Percentiles rank a stretch among this genome's conserved stretches.
Evolutionary conservation across 2,329 filamentous ascomycete genomes (phyloP).

Genomic region (Sclerotinia subarctica): DNA sequence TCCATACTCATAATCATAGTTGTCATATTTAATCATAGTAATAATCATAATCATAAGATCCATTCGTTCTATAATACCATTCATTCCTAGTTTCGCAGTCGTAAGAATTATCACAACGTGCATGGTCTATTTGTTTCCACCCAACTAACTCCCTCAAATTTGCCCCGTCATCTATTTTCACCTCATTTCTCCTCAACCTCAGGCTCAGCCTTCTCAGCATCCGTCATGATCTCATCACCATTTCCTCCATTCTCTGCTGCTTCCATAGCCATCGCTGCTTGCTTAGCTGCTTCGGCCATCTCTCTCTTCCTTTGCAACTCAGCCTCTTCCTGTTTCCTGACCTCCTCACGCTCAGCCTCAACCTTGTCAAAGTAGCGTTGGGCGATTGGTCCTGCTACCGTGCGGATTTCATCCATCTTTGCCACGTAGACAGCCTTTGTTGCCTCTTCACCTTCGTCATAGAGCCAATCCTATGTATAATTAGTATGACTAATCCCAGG

Average conservation of each 20-base stretch:
- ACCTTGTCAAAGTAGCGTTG: slow-evolving; percentile 95
- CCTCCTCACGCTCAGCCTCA: slow-evolving; percentile 77
- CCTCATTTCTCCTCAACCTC: slow-evolving; percentile 32
- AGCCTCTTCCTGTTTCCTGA: slow-evolving; percentile 63
- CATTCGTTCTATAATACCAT: slow-evolving; percentile 16
- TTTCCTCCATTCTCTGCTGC: slow-evolving; percentile 38
- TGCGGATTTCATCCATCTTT: slow-evolving; percentile 94
- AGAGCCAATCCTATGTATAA: slow-evolving; percentile 83
- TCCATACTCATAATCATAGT: not conserved
- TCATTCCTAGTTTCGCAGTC: slow-evolving; percentile 8
- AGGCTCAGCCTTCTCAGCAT: slow-evolving; percentile 44
- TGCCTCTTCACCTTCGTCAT: slow-evolving; percentile 93
- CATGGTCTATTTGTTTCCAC: slow-evolving; percentile 16
- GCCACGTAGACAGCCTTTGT: slow-evolving; percentile 89
- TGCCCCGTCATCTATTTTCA: not conserved
- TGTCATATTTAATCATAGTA: not conserved
- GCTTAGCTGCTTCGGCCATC: slow-evolving; percentile 45
- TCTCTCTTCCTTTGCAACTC: slow-evolving; percentile 50
- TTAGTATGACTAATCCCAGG: slow-evolving; percentile 26
- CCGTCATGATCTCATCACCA: slow-evolving; percentile 64
- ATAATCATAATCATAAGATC: slow-evolving; percentile 9
- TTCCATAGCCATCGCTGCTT: slow-evolving; percentile 44
- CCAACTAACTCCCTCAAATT: not conserved
- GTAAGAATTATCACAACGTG: slow-evolving; percentile 1
- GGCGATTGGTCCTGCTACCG: slow-evolving; percentile 84